Conservation (phyloP, 129 eudicot species). For the Pulicaria dysenterica region DNA sequence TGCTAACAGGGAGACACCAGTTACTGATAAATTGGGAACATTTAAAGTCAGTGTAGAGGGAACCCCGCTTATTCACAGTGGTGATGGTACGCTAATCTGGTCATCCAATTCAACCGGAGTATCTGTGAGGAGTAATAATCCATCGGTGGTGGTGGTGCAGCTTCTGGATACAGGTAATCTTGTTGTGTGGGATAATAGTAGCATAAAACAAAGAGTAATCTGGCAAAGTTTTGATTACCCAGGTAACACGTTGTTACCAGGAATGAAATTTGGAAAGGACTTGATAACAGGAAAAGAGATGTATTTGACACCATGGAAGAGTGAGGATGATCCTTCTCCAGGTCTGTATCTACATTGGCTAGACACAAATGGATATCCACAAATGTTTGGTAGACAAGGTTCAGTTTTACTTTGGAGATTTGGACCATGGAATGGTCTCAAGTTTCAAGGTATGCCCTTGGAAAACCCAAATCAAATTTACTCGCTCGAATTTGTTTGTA, state of each 20-base stretch:
- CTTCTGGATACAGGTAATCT: constrained; percentile 36
- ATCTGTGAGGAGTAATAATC: background rate
- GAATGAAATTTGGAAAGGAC: constrained; percentile 43
- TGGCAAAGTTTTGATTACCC: constrained; percentile 51
- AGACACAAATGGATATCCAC: constrained; percentile 30
- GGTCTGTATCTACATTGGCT: constrained; percentile 24
- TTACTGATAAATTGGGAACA: constrained; percentile 8
- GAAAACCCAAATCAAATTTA: background rate
- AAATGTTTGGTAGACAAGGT: constrained; percentile 25
- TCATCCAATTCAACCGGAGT: constrained; percentile 16
- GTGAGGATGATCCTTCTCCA: constrained; percentile 40
- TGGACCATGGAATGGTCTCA: constrained; percentile 41
- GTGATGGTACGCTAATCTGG: constrained; percentile 23
- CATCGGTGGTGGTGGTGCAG: constrained; percentile 10
- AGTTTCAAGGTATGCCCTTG: background rate
- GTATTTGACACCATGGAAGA: constrained; percentile 34
- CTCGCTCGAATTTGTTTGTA: background rate
- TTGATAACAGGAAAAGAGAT: constrained; percentile 30
- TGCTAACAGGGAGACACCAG: constrained; percentile 32
- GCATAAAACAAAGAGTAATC: background rate
- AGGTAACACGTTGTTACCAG: constrained; percentile 27
- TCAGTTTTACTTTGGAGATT: background rate
- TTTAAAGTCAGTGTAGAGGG: constrained; percentile 4
- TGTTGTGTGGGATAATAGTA: constrained; percentile 16
- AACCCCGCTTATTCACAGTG: background rate